phyloP scores from a whole-genome alignment of 169 alveolate species.

The Ichthyophthirius multifiliis region DNA sequence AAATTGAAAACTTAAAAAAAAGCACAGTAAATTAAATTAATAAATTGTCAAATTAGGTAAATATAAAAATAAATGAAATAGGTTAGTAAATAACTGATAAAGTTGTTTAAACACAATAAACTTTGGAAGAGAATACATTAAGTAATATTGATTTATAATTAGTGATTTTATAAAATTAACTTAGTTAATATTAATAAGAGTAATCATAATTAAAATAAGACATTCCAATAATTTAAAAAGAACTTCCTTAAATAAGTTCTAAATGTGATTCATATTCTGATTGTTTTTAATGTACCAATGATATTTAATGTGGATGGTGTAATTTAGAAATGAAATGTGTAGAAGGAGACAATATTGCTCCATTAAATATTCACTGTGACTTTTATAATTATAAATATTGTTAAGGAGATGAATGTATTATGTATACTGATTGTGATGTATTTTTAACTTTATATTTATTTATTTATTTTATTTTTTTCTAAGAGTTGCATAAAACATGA shows the following conservation, averaged over 20 bases:
- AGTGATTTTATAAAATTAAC: too few relatives aligned
- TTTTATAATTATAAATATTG: slow-evolving; percentile 6
- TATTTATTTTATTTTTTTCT: too few relatives aligned
- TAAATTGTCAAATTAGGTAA: too few relatives aligned
- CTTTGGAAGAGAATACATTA: too few relatives aligned
- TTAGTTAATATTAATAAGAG: too few relatives aligned
- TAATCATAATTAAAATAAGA: slow-evolving; percentile 7
- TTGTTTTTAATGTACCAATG: not conserved
- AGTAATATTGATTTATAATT: too few relatives aligned
- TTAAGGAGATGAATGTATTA: not conserved
- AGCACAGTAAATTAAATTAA: too few relatives aligned
- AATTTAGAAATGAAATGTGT: slow-evolving; percentile 5
- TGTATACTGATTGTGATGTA: slow-evolving; percentile 6
- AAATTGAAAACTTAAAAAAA: too few relatives aligned
- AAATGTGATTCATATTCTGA: not conserved
- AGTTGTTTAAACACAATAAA: too few relatives aligned
- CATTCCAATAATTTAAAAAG: not conserved
- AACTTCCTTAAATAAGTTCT: slow-evolving; percentile 2
- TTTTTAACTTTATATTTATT: not conserved
- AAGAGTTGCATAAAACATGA: not conserved
- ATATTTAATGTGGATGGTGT: slow-evolving; percentile 15
- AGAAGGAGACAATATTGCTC: not conserved
- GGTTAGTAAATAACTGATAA: too few relatives aligned
- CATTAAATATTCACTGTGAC: not conserved
- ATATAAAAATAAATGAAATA: too few relatives aligned